Conservation (phyloP, 768 basidiomycete species). For the Auricularia cornea region DNA sequence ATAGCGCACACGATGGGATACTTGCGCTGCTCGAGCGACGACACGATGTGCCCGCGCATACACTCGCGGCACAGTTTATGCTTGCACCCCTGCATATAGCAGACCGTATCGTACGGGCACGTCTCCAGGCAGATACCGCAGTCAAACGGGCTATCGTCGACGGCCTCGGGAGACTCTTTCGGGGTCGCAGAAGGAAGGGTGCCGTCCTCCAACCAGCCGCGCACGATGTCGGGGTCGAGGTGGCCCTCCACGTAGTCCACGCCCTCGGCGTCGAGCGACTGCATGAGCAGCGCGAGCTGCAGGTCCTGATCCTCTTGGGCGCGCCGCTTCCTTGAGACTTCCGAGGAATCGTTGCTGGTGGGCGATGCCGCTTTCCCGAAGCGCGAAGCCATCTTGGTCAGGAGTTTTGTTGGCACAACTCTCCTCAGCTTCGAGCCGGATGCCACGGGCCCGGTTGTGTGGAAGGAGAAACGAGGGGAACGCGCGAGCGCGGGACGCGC, state of each 20-base stretch:
- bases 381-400: not conserved
- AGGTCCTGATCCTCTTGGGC: not conserved
- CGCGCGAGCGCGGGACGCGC: too few relatives aligned
- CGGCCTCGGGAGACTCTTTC: not conserved
- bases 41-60: conserved; percentile 31
- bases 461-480: too few relatives aligned
- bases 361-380: not conserved
- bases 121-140: conserved; percentile 54
- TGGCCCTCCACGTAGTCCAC: not conserved
- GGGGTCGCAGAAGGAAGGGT: not conserved
- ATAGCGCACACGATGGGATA: conserved; percentile 57
- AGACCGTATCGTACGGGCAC: conserved; percentile 32
- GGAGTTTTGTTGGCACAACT: too few relatives aligned
- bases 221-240: not conserved
- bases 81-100: conserved; percentile 33
- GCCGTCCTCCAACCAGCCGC: not conserved
- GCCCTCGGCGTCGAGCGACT: not conserved
- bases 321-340: not conserved
- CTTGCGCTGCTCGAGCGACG: conserved; percentile 45
- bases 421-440: too few relatives aligned
- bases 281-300: not conserved
- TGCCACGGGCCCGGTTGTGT: too few relatives aligned
- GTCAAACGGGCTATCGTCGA: conserved; percentile 23
- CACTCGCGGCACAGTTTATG: conserved; percentile 52
- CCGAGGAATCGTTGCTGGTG: not conserved